Conservation (phyloP, 2,329 filamentous ascomycete species). For the Paraconiothyrium sp. region DNA sequence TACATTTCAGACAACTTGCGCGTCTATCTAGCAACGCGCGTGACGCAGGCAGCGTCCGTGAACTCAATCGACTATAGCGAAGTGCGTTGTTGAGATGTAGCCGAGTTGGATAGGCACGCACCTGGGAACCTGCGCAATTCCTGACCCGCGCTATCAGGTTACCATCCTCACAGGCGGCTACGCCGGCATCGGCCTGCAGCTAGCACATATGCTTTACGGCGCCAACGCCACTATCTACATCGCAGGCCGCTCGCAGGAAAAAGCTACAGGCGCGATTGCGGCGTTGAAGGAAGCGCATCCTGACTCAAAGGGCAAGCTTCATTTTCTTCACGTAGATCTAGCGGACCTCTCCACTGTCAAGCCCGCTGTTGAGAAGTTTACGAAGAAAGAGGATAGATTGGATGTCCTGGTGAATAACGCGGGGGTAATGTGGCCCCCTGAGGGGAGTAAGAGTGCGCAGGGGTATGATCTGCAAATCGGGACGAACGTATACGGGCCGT, state of each 20-base stretch:
- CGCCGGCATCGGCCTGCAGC: slow-evolving; percentile 59
- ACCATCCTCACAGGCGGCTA: slow-evolving; percentile 62
- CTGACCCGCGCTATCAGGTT: slow-evolving; percentile 34
- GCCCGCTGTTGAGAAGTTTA: slow-evolving; percentile 42
- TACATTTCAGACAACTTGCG: not conserved
- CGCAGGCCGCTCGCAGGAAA: slow-evolving; percentile 49
- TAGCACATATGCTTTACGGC: slow-evolving; percentile 62
- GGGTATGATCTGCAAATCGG: slow-evolving; percentile 48
- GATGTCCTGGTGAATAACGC: slow-evolving; percentile 97
- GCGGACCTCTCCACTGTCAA: slow-evolving; percentile 44
- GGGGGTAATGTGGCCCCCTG: slow-evolving; percentile 59
- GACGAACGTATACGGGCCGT: slow-evolving; percentile 48
- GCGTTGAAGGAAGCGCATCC: slow-evolving; percentile 41
- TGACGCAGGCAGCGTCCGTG: too few species aligned
- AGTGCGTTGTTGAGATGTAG: too few species aligned
- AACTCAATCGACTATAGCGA: too few species aligned
- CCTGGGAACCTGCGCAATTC: too few species aligned
- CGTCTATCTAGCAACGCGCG: too few species aligned
- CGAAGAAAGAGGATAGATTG: slow-evolving; percentile 39
- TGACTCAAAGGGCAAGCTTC: slow-evolving; percentile 36
- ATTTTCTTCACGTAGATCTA: slow-evolving; percentile 50
- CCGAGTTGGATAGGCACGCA: too few species aligned
- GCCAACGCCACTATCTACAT: slow-evolving; percentile 61
- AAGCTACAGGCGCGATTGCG: slow-evolving; percentile 46
- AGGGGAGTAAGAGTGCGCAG: slow-evolving; percentile 22